Conservation (phyloP, 768 basidiomycete species). For the Lanmaoa rubissima region DNA sequence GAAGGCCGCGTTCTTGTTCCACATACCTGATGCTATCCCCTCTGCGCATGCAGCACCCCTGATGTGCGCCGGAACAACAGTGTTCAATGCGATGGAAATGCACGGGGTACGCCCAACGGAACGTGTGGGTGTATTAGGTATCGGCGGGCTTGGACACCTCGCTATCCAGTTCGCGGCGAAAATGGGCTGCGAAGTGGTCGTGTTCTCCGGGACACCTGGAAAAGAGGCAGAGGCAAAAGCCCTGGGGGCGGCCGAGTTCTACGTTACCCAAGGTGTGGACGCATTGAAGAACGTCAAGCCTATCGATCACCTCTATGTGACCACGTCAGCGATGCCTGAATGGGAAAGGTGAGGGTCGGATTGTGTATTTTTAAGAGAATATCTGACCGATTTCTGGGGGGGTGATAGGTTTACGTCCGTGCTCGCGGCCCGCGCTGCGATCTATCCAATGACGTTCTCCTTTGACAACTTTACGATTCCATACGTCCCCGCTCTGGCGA, state of each 20-base stretch:
- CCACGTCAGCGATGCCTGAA: conserved; percentile 5
- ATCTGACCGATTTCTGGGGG: not conserved
- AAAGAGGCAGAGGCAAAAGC: conserved; percentile 27
- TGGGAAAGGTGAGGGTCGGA: conserved; percentile 5
- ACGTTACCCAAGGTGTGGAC: not conserved
- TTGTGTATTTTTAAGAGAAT: not conserved
- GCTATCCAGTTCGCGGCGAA: conserved; percentile 30
- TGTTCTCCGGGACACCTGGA: conserved; percentile 20
- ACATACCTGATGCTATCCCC: conserved; percentile 24
- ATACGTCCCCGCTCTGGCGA: conserved; percentile 5
- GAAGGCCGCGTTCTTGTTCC: conserved; percentile 29
- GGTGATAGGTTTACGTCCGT: conserved; percentile 12
- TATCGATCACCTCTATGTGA: not conserved
- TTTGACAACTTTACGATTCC: conserved; percentile 14
- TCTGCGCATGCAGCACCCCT: conserved; percentile 25
- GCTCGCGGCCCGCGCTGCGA: conserved; percentile 14
- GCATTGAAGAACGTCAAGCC: not conserved
- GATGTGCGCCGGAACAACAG: conserved; percentile 30
- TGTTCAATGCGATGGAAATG: conserved; percentile 22
- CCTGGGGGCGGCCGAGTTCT: conserved; percentile 29
- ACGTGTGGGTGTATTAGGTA: conserved; percentile 25
- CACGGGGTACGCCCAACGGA: conserved; percentile 24
- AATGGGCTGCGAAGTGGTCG: conserved; percentile 30
- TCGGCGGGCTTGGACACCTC: conserved; percentile 33
- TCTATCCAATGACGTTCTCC: conserved; percentile 21